Conservation (phyloP, 2,329 filamentous ascomycete genomes). For the Lachnellula occidentalis region DNA sequence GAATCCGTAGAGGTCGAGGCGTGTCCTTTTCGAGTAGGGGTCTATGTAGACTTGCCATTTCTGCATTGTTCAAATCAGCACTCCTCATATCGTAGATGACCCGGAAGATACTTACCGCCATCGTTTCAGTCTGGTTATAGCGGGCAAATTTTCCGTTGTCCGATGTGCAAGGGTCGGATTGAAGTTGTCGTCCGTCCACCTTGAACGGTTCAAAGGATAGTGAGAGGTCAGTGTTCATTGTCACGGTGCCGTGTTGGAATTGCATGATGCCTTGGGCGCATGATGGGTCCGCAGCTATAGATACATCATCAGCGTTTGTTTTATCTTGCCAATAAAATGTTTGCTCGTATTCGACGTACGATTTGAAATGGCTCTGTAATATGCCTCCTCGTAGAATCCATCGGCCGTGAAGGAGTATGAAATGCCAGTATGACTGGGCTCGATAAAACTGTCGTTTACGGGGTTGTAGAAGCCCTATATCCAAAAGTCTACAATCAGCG, state of each 20-base stretch:
- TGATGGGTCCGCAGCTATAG: constrained; percentile 48
- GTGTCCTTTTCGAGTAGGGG: constrained; percentile 53
- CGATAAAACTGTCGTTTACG: constrained; percentile 57
- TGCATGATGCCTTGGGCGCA: constrained; percentile 64
- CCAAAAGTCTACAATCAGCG: constrained; percentile 11
- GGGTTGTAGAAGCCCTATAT: constrained; percentile 64
- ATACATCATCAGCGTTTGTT: constrained; percentile 3
- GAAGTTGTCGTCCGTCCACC: constrained; percentile 62
- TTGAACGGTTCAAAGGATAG: constrained; percentile 54
- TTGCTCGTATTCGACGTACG: constrained; percentile 41
- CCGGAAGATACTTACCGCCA: constrained; percentile 45
- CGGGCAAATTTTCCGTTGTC: constrained; percentile 53
- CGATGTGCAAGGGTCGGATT: constrained; percentile 56
- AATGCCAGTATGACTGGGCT: constrained; percentile 61
- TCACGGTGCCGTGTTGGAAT: constrained; percentile 66
- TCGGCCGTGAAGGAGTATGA: constrained; percentile 69
- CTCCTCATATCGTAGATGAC: not conserved
- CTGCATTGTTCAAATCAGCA: constrained; percentile 17
- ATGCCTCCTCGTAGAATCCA: constrained; percentile 63
- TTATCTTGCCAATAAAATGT: not conserved
- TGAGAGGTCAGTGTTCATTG: constrained; percentile 50
- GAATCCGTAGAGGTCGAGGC: constrained; percentile 58
- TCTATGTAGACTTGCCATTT: constrained; percentile 44
- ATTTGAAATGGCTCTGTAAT: constrained; percentile 64
- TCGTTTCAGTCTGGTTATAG: constrained; percentile 59